Conservation (phyloP, 495 filamentous ascomycete species). For the Tuber aestivum region DNA sequence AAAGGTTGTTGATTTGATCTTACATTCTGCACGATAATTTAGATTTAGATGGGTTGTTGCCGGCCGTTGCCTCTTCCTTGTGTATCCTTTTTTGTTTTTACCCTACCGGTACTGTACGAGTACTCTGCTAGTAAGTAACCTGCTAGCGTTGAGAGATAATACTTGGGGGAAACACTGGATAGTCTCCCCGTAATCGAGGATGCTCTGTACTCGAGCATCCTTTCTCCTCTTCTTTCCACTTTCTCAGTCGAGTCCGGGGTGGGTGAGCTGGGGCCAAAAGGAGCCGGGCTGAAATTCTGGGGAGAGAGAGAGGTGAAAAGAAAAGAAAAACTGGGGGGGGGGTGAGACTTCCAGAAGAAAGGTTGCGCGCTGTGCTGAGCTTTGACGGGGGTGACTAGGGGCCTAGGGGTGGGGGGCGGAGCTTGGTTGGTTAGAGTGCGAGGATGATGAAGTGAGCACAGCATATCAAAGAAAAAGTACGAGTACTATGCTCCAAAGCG, state of each 20-base stretch:
- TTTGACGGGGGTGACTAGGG: background rate
- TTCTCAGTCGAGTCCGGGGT: constrained; percentile 11
- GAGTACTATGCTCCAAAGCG: background rate
- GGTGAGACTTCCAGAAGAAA: constrained; percentile 2
- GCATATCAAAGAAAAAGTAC: constrained; percentile 1
- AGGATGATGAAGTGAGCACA: background rate
- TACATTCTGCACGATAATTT: background rate
- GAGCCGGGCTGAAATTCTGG: constrained; percentile 9
- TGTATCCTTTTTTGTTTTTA: background rate
- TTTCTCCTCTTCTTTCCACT: background rate
- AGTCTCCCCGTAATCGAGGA: background rate
- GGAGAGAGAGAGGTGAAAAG: background rate
- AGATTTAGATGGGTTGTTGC: background rate
- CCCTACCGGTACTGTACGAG: background rate
- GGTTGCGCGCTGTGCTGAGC: background rate
- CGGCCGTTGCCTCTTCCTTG: background rate
- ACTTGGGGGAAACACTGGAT: background rate
- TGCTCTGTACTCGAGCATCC: background rate
- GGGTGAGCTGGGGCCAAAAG: constrained; percentile 6
- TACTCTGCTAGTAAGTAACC: background rate
- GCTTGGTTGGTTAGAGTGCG: background rate
- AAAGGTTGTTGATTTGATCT: background rate
- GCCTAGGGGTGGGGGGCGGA: background rate
- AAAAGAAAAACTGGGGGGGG: background rate
- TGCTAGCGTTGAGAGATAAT: too few relatives aligned